Base-by-base conservation (phyloP, 2,329 filamentous ascomycete genomes). In the Leptographium lundbergii region DNA sequence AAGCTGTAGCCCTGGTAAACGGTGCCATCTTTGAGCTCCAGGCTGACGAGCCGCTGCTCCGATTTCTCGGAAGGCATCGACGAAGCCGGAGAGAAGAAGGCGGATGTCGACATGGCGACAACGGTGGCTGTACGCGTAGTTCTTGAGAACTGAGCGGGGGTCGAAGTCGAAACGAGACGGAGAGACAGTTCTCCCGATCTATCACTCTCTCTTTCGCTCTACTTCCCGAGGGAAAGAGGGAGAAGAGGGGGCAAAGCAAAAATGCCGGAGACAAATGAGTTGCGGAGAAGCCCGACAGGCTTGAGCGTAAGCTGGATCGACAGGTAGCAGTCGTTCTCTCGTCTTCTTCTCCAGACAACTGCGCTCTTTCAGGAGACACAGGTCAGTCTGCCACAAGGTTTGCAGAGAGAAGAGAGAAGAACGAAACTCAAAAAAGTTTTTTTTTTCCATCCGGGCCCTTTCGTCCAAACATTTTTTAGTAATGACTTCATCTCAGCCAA, bases 1-100 rank as follows among this genome's bases (percentile, higher is more conserved):
- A 99, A 99, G 81, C 91, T 96, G 78, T 89, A 91, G 67, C 94
- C 94, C 72, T 95, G 89, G 79, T 91, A 95, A 70, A 90, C 82
- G 60, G 87, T 84, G 74, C 91, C 91, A 78, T 97, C 91, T 73
- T 94, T 81, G 66, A 99, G 86, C 79, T 99, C 92, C 66, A 99
- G 87, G 72, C 87, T 88, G 76, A 95, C 81, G 69, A 88, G 78
- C 60, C 81, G 79, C 68, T 86, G 81, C 64, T 81, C 75, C 51
- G 74, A 70, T 62, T 71, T 69, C 64, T 73, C 77, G 64, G 77
- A 72, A 63, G 82, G 75, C 67, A 80, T 81, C 66, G 84, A 80
- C 64, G 84, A 80, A 63, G 86, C 84, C 54, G 86, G 85, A 54
- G 51, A 11, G 32, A 59, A 47, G 51, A 54, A 6, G 27, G 19